These are phyloP conservation scores for Pestalotiopsis sp. DNA, from an alignment of 2,329 filamentous ascomycete species.

Conservation along the genomic window DNA sequence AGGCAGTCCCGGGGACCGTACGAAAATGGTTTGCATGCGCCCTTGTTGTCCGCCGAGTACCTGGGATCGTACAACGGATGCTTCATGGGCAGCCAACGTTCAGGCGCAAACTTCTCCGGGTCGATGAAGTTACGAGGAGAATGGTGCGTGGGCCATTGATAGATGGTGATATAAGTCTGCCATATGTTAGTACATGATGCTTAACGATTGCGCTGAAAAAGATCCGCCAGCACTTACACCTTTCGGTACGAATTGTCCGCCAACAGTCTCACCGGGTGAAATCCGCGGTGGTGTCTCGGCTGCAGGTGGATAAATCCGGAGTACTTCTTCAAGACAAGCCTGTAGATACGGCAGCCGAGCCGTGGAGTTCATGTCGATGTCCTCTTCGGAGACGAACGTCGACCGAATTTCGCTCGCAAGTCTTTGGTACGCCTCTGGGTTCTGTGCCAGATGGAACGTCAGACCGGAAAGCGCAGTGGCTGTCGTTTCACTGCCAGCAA, in stretches of 20 bases:
- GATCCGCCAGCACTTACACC: too few relatives aligned
- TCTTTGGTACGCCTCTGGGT: conserved; percentile 1
- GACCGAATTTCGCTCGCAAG: conserved; percentile 17
- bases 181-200: not conserved
- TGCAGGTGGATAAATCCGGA: conserved; percentile 24
- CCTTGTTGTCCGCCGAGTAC: conserved; percentile 8
- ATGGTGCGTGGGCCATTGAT: conserved; percentile 35
- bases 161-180: conserved; percentile 32
- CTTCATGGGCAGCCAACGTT: conserved; percentile 7
- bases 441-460: conserved; percentile 14
- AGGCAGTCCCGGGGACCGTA: conserved; percentile 21
- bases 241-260: too few relatives aligned
- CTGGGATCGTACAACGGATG: not conserved
- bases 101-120: conserved; percentile 15
- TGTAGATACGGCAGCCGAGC: conserved; percentile 27
- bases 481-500: conserved; percentile 21
- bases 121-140: conserved; percentile 7
- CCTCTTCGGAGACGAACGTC: conserved; percentile 13
- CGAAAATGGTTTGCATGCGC: conserved; percentile 17
- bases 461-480: conserved; percentile 16
- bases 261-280: too few relatives aligned
- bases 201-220: conserved; percentile 11
- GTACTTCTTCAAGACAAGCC: conserved; percentile 28
- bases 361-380: conserved; percentile 16
- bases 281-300: too few relatives aligned